A percentile compares a stretch with the other conserved stretches of the same genome.
phyloP scores from a whole-genome alignment of 73 alveolate species.

The Tetrahymena elliotti region DNA sequence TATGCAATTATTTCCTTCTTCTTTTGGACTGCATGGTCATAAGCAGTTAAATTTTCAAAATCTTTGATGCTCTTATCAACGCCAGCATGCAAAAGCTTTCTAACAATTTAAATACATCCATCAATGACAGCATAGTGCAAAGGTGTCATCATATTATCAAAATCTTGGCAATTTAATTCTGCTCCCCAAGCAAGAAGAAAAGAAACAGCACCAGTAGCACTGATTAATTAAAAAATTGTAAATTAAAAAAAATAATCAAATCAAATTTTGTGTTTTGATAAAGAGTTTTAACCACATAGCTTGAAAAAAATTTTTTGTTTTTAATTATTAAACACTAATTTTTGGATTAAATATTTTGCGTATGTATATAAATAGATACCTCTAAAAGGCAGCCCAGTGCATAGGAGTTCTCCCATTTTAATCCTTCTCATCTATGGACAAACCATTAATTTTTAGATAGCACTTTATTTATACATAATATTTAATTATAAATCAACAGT shows the following conservation, averaged over 20 bases:
- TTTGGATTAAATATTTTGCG: no score
- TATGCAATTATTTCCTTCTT: slow-evolving; percentile 22
- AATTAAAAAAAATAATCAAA: no score
- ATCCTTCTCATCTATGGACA: not conserved
- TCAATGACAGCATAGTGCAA: slow-evolving; percentile 82
- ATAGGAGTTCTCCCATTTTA: not conserved
- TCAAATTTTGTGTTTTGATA: no score
- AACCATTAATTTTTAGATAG: not conserved
- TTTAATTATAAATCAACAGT: no score
- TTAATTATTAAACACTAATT: no score
- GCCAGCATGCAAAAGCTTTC: slow-evolving; percentile 71
- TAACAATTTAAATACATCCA: slow-evolving; percentile 67
- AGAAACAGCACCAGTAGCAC: slow-evolving; percentile 58
- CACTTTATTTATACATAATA: not conserved
- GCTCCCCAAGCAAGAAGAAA: slow-evolving; percentile 60
- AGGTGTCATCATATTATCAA: slow-evolving; percentile 74
- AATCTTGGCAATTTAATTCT: slow-evolving; percentile 61
- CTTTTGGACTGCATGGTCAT: slow-evolving; percentile 43
- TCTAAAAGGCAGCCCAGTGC: not conserved
- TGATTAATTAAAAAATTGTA: not conserved
- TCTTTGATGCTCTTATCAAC: slow-evolving; percentile 63
- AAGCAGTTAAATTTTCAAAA: slow-evolving; percentile 53
- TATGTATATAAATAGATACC: not conserved
- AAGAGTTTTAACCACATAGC: no score
- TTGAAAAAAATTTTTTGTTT: no score